These are phyloP conservation scores for Botryotinia globosa DNA, from an alignment of 2,329 filamentous ascomycete species.

Conservation along the genomic window DNA sequence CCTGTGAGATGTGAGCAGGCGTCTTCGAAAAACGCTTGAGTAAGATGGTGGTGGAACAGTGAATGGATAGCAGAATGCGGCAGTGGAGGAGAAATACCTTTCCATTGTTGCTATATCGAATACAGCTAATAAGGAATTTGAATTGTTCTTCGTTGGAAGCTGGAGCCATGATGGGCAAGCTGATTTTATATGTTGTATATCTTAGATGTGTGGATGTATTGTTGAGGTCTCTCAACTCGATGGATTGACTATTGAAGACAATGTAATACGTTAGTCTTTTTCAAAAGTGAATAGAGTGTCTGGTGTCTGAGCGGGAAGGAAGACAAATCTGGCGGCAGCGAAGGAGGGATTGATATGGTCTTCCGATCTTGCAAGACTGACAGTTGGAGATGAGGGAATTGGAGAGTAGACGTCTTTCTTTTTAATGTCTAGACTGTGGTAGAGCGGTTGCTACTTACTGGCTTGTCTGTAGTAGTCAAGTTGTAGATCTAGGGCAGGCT, in stretches of 20 bases:
- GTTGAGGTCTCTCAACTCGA: neutral
- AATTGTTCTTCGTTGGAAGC: conserved; percentile 56
- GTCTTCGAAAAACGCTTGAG: neutral
- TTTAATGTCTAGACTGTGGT: conserved; percentile 26
- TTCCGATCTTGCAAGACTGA: conserved; percentile 21
- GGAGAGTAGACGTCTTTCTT: conserved; percentile 24
- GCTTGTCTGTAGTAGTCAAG: conserved; percentile 30
- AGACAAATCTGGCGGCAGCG: neutral
- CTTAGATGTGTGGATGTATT: neutral
- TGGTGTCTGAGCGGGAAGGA: neutral
- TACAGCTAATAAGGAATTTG: conserved; percentile 64
- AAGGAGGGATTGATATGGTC: conserved; percentile 8
- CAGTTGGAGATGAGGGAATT: conserved; percentile 19
- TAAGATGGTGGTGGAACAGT: neutral
- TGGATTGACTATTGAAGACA: neutral
- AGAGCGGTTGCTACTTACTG: conserved; percentile 17
- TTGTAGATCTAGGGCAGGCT: conserved; percentile 26
- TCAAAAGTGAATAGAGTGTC: neutral
- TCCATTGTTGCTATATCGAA: conserved; percentile 57
- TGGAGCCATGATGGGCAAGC: conserved; percentile 46
- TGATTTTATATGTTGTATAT: neutral
- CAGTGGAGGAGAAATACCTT: conserved; percentile 47
- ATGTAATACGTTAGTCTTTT: neutral
- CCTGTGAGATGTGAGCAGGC: conserved; percentile 42
- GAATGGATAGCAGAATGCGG: neutral